phyloP scores from a whole-genome alignment of 1,139 yeast genomes.

The Debaryomyces nepalensis region DNA sequence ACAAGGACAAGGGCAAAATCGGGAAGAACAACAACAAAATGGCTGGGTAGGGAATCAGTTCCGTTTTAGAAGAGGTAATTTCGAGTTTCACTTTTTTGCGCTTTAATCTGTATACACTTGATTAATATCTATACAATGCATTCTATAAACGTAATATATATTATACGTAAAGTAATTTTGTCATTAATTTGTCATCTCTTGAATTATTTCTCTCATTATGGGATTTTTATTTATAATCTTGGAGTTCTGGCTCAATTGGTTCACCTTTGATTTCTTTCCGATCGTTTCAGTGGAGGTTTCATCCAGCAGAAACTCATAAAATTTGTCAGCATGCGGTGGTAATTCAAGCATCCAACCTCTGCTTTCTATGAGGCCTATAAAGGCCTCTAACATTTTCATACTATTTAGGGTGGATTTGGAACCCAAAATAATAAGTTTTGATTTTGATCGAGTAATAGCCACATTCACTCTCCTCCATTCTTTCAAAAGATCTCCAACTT shows the following conservation, averaged over 20 bases:
- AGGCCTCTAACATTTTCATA: slow-evolving; percentile 60
- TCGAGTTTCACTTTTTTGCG: slow-evolving; percentile 47
- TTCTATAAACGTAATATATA: slow-evolving; percentile 9
- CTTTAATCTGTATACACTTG: slow-evolving; percentile 22
- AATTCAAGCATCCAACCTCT: slow-evolving; percentile 69
- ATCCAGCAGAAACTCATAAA: slow-evolving; percentile 35
- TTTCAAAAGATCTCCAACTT: slow-evolving; percentile 75
- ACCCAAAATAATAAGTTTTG: slow-evolving; percentile 83
- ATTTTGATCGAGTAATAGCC: slow-evolving; percentile 88
- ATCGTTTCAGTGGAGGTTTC: slow-evolving; percentile 1
- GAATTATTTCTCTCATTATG: slow-evolving; percentile 31
- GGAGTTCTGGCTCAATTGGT: slow-evolving; percentile 13
- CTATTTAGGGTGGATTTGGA: slow-evolving; percentile 65
- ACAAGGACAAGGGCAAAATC: slow-evolving; percentile 6
- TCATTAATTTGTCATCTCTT: slow-evolving; percentile 17
- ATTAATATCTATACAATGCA: slow-evolving; percentile 6
- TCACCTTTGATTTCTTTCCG: not conserved
- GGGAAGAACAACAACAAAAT: slow-evolving; percentile 15
- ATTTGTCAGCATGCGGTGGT: slow-evolving; percentile 46
- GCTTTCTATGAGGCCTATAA: slow-evolving; percentile 61
- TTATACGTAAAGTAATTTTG: slow-evolving; percentile 5
- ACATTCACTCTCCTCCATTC: slow-evolving; percentile 96
- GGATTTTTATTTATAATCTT: slow-evolving; percentile 26
- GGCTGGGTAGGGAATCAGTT: slow-evolving; percentile 23
- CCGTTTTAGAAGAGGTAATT: slow-evolving; percentile 35